Base-by-base conservation (phyloP, 768 basidiomycete genomes). In the Agrocybe praecox region DNA sequence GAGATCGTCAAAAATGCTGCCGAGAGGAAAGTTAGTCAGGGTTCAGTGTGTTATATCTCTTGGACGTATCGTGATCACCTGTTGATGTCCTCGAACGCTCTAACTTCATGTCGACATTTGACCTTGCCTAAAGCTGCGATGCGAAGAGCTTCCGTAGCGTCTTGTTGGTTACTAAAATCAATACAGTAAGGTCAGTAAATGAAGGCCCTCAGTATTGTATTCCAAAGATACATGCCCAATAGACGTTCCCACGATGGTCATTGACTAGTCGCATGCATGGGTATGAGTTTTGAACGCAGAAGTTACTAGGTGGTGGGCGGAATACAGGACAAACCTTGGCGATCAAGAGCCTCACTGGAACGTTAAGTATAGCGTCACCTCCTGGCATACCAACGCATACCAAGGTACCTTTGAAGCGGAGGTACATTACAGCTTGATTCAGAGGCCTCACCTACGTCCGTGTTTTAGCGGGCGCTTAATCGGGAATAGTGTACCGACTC, bases 71-170 rank as follows among this genome's bases (percentile, higher is more conserved):
- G n/a, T n/a, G n/a, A 82, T 61, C 62, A 85, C 81, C 78, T 69
- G 33, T 80, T 75, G 46, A 90, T 69, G 10, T 84, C 80, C 0
- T 74, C 66, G 47, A 92, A 71, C 0, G 75, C 70, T 64, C 71
- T 79, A 21, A 78, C 56, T 53, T 70, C 72, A 58, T 77, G 83
- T 59, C 74, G 76, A 55, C 84, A 84, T 65, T 81, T 86, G 45
- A 92, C 87, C 62, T 85, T 86, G 11, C 90, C 90, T 18, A 73
- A 66, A 0, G 85, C 81, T 0, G 89, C 92, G 51, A 94, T 81
- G 2, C 83, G 80, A 18, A 94, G 76, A 1, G 93, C 88, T 68
- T 95, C 92, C n/a, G 79, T 71, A 9, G 86, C 80, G 62, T 94
- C 93, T 70, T 92, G 89, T 36, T 88, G 85, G 70, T 87, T 90